phyloP scores from a whole-genome alignment of 2,329 filamentous ascomycete genomes.

The Tolypocladium amazonense region DNA sequence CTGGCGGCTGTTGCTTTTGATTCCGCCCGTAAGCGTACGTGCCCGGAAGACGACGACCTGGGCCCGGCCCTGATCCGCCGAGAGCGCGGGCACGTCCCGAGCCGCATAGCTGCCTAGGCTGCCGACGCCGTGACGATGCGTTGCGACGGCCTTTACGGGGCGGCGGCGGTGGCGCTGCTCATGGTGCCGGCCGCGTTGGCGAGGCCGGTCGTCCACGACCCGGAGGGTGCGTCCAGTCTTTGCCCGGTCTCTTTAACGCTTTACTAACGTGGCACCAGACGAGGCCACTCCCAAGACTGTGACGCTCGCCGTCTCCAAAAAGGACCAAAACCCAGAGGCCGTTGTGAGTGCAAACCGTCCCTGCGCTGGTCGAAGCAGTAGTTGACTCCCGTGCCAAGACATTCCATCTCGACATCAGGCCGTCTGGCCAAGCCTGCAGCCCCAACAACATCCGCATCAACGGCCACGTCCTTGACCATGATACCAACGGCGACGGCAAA shows the following conservation, averaged over 20 bases:
- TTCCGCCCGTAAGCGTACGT: no score
- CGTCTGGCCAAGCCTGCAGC: not conserved
- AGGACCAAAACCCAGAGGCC: slow-evolving; percentile 6
- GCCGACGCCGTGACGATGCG: not conserved
- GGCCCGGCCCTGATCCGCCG: not conserved
- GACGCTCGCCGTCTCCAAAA: slow-evolving; percentile 9
- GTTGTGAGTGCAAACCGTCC: slow-evolving; percentile 8
- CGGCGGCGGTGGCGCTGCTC: slow-evolving; percentile 5
- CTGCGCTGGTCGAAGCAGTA: not conserved
- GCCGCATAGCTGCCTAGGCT: not conserved
- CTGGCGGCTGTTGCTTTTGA: not conserved
- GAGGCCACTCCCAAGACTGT: slow-evolving; percentile 9
- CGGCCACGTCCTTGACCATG: not conserved
- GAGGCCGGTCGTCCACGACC: not conserved
- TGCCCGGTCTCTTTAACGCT: no score
- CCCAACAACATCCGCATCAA: not conserved
- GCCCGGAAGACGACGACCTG: not conserved
- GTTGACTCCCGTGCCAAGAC: slow-evolving; percentile 12
- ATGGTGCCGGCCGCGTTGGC: slow-evolving; percentile 3
- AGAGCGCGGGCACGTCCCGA: no score
- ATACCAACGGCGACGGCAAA: not conserved
- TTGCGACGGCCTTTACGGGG: not conserved
- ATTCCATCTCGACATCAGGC: slow-evolving; percentile 31
- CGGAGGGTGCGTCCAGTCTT: not conserved
- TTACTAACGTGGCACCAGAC: not conserved